phyloP scores from a whole-genome alignment of 2,329 filamentous ascomycete genomes.

The Penicillium sp. region DNA sequence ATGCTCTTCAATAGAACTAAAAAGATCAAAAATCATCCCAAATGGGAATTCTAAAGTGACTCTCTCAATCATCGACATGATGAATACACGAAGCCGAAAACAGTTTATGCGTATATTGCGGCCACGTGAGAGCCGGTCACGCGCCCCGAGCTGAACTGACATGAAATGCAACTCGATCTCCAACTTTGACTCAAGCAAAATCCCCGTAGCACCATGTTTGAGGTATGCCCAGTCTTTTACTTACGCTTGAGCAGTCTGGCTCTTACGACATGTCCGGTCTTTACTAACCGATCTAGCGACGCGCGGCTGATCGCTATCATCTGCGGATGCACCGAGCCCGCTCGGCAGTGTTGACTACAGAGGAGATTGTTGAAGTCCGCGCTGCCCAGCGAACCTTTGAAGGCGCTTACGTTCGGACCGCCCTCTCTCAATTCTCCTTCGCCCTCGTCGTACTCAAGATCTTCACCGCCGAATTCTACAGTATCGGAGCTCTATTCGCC shows the following conservation, averaged over 20 bases:
- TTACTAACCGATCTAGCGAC: slow-evolving; percentile 47
- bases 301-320: slow-evolving; percentile 71
- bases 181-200: neutral
- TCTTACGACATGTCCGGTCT: neutral
- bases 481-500: slow-evolving; percentile 92
- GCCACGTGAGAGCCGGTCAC: slow-evolving; percentile 12
- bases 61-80: neutral
- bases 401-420: slow-evolving; percentile 92
- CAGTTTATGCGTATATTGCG: neutral
- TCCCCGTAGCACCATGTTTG: slow-evolving; percentile 25
- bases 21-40: neutral
- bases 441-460: slow-evolving; percentile 92
- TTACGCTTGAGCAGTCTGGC: neutral
- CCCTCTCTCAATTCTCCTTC: slow-evolving; percentile 92
- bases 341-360: slow-evolving; percentile 74
- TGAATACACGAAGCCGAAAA: neutral
- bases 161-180: neutral
- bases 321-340: slow-evolving; percentile 80
- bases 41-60: neutral
- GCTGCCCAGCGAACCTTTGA: slow-evolving; percentile 96
- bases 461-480: slow-evolving; percentile 94
- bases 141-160: neutral
- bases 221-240: slow-evolving; percentile 16
- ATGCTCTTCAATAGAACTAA: neutral
- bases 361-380: slow-evolving; percentile 90